These are phyloP conservation scores for Paracoccidioides lutzii DNA, from an alignment of 2,329 filamentous ascomycete species.

Conservation along the genomic window DNA sequence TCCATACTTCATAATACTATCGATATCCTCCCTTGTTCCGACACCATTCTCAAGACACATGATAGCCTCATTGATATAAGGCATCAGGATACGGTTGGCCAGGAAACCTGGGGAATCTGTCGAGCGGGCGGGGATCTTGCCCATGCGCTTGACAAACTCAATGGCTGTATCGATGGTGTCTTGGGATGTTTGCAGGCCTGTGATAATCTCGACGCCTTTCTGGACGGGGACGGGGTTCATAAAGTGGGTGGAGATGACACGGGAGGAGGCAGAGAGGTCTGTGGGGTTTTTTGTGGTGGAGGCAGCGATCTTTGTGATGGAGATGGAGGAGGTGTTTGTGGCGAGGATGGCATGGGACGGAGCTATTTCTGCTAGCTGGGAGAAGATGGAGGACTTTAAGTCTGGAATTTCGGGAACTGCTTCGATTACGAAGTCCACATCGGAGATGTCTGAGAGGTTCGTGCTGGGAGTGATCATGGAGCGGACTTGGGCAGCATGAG, in stretches of 20 bases:
- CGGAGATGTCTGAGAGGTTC: conserved; percentile 60
- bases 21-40: conserved; percentile 79
- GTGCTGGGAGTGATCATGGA: conserved; percentile 57
- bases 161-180: conserved; percentile 71
- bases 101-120: conserved; percentile 89
- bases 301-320: conserved; percentile 89
- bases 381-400: conserved; percentile 81
- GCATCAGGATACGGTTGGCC: conserved; percentile 95
- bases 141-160: conserved; percentile 80
- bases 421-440: conserved; percentile 95
- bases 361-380: conserved; percentile 65
- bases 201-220: conserved; percentile 96
- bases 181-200: conserved; percentile 77
- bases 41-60: conserved; percentile 92
- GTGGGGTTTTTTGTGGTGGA: conserved; percentile 66
- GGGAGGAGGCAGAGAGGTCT: conserved; percentile 67
- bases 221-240: conserved; percentile 98
- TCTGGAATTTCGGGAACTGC: conserved; percentile 85
- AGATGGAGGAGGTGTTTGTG: conserved; percentile 98
- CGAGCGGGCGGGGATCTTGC: conserved; percentile 77
- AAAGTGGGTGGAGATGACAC: conserved; percentile 92
- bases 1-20: conserved; percentile 98
- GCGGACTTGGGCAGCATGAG: conserved; percentile 61
- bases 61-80: conserved; percentile 96
- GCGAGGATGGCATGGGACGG: conserved; percentile 79